Base-by-base conservation (phyloP, 176 grass and related monocot species). In the Elymus sibiricus region DNA sequence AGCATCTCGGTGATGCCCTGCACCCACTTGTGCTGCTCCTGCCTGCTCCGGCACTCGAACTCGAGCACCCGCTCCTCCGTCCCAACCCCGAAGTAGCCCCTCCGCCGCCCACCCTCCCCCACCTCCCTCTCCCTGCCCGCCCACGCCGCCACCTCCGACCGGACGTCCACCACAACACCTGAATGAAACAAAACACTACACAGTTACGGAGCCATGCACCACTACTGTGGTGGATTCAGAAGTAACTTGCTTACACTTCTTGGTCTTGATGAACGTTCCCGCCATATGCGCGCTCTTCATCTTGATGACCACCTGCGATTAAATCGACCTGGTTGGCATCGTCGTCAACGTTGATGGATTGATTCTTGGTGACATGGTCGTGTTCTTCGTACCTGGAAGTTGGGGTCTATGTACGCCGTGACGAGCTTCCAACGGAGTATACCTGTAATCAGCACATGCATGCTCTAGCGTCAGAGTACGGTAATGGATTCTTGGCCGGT, bases 351-450 rank as follows among this genome's bases (percentile, higher is more conserved):
- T 29, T 29, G 29, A 29, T 29, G 29, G 29, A 29, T 29, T 29
- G 29, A 29, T 29, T 29, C 29, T 29, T 29, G 29, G 29, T 29
- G 29, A 29, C 29, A 29, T 29, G 29, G 29, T 29, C 29, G 29
- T 29, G 29, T 29, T 29, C 29, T 29, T 29, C 29, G 29, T 2
- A 29, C 29, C 92, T 97, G 86, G 80, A 91, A 90, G 46, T 40
- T 92, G 74, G 87, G 79, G 80, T 95, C 93, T 60, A 94, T 88
- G 72, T 91, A 95, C 2, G 89, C 79, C 21, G 88, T 89, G 65
- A 98, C 95, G n/a, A 94, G 91, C 74, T 98, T 98, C 95, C 95
- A 98, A 29, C 95, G 93, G 76, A 98, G 95, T 77, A 92, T 78
- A 27, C 29, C 29, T 38, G 37, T 38, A 7, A 38, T 38, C 37